A percentile compares a stretch with the other conserved stretches of the same genome.
These are phyloP conservation scores for Penicillium sp. DNA, from an alignment of 2,329 filamentous ascomycete genomes.

Conservation along the genomic window DNA sequence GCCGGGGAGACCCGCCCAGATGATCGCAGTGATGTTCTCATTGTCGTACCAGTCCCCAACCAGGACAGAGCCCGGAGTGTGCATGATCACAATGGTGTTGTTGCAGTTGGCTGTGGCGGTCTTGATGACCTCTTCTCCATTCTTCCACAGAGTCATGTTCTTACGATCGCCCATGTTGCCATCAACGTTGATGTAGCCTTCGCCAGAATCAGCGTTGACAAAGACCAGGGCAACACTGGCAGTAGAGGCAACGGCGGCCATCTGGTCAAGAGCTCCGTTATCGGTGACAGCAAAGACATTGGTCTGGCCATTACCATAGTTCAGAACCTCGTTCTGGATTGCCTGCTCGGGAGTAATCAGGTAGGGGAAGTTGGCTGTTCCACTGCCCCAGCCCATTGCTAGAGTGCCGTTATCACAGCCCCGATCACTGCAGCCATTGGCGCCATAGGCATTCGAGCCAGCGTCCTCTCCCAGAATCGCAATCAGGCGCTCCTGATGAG, in stretches of 20 bases:
- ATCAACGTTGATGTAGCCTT: conserved; percentile 82
- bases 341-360: conserved; percentile 65
- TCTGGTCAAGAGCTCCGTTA: conserved; percentile 59
- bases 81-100: conserved; percentile 91
- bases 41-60: conserved; percentile 65
- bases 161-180: conserved; percentile 86
- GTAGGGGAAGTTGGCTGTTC: conserved; percentile 65
- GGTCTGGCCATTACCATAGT: conserved; percentile 58
- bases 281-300: conserved; percentile 65
- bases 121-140: conserved; percentile 78
- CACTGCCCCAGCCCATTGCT: conserved; percentile 67
- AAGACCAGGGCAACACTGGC: conserved; percentile 73
- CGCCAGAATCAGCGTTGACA: conserved; percentile 82
- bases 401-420: conserved; percentile 63
- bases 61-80: conserved; percentile 79
- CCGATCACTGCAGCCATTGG: conserved; percentile 77
- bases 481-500: conserved; percentile 70
- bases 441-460: conserved; percentile 71
- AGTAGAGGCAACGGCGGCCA: conserved; percentile 55
- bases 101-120: conserved; percentile 76
- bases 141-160: conserved; percentile 87
- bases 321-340: conserved; percentile 67
- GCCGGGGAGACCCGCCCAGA: conserved; percentile 75
- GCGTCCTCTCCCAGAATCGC: conserved; percentile 84
- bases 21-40: conserved; percentile 72